Base-by-base conservation (phyloP, 2,329 filamentous ascomycete genomes). In the Fonsecaea multimorphosa region DNA sequence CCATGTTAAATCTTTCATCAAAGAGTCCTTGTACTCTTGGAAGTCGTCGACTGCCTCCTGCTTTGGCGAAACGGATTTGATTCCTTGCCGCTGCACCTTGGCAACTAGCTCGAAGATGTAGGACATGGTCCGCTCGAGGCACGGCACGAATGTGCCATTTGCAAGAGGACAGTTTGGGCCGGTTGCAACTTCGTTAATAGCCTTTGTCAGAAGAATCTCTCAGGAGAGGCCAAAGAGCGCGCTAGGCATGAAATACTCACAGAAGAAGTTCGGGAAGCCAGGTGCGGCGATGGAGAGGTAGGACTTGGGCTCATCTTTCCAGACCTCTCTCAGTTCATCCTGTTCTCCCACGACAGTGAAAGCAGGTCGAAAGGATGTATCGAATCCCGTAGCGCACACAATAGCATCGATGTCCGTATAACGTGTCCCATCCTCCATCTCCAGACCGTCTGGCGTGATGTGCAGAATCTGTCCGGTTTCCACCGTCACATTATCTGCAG, bases 211-310 rank as follows among this genome's bases (percentile, higher is more conserved):
- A 29, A 34, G 12, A 8, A 38, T 6, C 16, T 40, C 14, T 4
- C 36, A n/a, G n/a, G n/a, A n/a, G n/a, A n/a, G 29, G 29, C 6
- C 14, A 38, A 32, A 19, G 11, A 11, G 16, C 16, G 38, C n/a
- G 24, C 7, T 27, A 34, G 14, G 16, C 12, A 19, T 22, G 36
- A 16, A 19, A 24, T 31, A 64, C 61, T 52, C 19, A 64, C 61
- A 29, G 58, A 78, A 73, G 56, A 74, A 76, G 31, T 52, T 78
- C 19, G 82, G 82, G 66, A 83, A 81, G 1, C 78, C 76, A 0
- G 79, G 75, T 3, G 79, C 80, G 0, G 78, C 78, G 8, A 83
- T 68, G 7, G 80, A 81, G 8, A 84, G 72, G 73, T 85, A 85
- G 8, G 55, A 57, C 32, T 7, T 34, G 32, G 74, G 72, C 80